These are phyloP conservation scores for Cynanchum wilfordii DNA, from an alignment of 257 asterid genomes.

Conservation along the genomic window DNA sequence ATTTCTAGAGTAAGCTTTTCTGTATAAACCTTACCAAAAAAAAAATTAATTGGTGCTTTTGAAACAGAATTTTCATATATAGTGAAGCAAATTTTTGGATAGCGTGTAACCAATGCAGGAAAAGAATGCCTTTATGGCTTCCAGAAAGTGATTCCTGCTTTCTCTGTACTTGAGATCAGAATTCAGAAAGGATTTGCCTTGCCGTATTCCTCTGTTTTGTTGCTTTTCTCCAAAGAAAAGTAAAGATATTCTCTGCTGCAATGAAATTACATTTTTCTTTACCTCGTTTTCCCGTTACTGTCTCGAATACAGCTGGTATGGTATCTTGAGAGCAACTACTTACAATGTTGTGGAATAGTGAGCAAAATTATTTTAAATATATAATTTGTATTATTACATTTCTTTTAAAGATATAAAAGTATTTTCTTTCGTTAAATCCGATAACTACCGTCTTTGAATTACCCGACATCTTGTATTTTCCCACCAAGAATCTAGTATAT, in stretches of 20 bases:
- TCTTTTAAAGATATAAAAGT: background rate
- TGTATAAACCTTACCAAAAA: background rate
- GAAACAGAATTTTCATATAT: slow-evolving; percentile 1
- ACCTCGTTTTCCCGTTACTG: too few species aligned
- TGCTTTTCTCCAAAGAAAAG: slow-evolving; percentile 1
- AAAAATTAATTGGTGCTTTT: slow-evolving; percentile 44
- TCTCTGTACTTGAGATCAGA: background rate
- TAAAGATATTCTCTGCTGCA: background rate
- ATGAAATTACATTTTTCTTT: too few species aligned
- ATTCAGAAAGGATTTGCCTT: background rate
- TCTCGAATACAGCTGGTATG: too few species aligned
- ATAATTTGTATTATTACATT: too few species aligned
- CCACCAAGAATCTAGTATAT: background rate
- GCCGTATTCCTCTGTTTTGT: background rate
- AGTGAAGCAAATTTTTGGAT: background rate
- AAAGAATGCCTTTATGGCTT: slow-evolving; percentile 5
- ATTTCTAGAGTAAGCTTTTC: background rate
- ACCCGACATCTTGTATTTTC: background rate
- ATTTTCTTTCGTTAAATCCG: slow-evolving; percentile 4
- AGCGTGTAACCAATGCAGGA: background rate
- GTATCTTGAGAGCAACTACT: too few species aligned
- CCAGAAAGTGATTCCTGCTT: slow-evolving; percentile 3
- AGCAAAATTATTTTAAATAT: too few species aligned
- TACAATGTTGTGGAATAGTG: too few species aligned
- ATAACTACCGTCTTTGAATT: background rate